Evolutionary conservation across 2,329 filamentous ascomycete species (phyloP).

Genomic region (Neofusicoccum sp.): DNA sequence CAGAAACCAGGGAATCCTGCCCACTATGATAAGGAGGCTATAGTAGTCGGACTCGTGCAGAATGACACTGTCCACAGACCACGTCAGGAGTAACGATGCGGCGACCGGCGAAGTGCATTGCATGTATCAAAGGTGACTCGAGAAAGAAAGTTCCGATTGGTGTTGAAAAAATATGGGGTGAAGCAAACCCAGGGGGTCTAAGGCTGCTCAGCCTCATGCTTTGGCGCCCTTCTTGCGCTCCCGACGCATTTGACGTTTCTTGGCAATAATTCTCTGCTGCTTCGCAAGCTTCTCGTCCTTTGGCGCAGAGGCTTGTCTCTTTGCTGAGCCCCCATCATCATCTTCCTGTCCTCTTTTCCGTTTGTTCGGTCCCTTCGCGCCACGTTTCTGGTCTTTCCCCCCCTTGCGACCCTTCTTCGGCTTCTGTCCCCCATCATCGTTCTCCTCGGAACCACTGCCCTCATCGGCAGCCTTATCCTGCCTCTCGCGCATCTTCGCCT

Average conservation of each 20-base stretch:
- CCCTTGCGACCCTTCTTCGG: constrained; percentile 10
- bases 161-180: background rate
- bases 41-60: background rate
- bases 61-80: background rate
- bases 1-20: background rate
- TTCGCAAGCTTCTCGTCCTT: constrained; percentile 57
- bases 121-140: background rate
- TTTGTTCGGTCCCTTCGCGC: background rate
- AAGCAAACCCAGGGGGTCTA: too few relatives aligned
- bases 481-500: constrained; percentile 54
- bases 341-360: constrained; percentile 17
- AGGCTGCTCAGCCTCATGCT: background rate
- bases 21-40: background rate
- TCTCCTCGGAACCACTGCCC: constrained; percentile 36
- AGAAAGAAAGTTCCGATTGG: background rate
- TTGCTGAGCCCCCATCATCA: constrained; percentile 28
- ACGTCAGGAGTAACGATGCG: background rate
- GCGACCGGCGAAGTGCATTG: background rate
- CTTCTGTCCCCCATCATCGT: constrained; percentile 35
- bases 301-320: constrained; percentile 31
- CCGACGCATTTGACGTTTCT: constrained; percentile 74
- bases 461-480: constrained; percentile 41
- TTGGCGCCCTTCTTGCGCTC: constrained; percentile 46
- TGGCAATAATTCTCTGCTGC: constrained; percentile 76
- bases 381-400: background rate